Percentiles rank a stretch among this genome's conserved stretches.
Conservation (phyloP, 805 yeast genomes). For the Ogataea minuta region DNA sequence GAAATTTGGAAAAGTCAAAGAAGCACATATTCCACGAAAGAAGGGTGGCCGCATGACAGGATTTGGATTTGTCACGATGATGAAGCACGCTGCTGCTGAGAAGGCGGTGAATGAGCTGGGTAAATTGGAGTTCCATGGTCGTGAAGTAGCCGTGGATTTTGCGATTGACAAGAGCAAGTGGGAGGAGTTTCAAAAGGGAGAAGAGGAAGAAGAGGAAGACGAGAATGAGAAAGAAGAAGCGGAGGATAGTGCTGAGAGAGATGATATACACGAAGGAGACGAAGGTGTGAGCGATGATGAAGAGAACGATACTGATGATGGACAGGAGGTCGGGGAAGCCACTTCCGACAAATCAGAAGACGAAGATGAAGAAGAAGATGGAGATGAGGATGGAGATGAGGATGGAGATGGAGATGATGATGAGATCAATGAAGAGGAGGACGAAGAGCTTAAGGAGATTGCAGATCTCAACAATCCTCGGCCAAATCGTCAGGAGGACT, state of each 20-base stretch:
- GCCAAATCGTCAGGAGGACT: slow-evolving; percentile 64
- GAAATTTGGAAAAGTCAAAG: slow-evolving; percentile 82
- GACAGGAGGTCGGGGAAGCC: too few relatives aligned
- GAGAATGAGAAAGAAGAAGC: slow-evolving; percentile 36
- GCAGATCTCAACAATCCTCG: slow-evolving; percentile 29
- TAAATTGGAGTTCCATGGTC: slow-evolving; percentile 80
- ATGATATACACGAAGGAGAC: slow-evolving; percentile 33
- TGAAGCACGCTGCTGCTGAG: slow-evolving; percentile 71
- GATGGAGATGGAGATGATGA: slow-evolving; percentile 31
- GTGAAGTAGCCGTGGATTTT: slow-evolving; percentile 91
- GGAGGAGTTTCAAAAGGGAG: slow-evolving; percentile 54
- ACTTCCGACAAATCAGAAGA: too few relatives aligned
- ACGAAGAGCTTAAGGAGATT: slow-evolving; percentile 21
- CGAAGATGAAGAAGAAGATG: slow-evolving; percentile 25
- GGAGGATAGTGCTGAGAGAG: slow-evolving; percentile 38
- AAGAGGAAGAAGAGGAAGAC: slow-evolving; percentile 40
- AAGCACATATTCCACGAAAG: slow-evolving; percentile 85
- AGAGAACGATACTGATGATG: slow-evolving; percentile 32
- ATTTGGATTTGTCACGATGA: slow-evolving; percentile 92
- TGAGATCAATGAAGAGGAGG: slow-evolving; percentile 1
- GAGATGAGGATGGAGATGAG: slow-evolving; percentile 15
- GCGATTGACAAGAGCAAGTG: slow-evolving; percentile 88
- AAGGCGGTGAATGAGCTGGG: slow-evolving; percentile 72
- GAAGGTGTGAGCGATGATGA: slow-evolving; percentile 36
- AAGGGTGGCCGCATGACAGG: slow-evolving; percentile 89